Evolutionary conservation across 176 grass and related monocot species (phyloP).

Genomic region (Ensete ventricosum): DNA sequence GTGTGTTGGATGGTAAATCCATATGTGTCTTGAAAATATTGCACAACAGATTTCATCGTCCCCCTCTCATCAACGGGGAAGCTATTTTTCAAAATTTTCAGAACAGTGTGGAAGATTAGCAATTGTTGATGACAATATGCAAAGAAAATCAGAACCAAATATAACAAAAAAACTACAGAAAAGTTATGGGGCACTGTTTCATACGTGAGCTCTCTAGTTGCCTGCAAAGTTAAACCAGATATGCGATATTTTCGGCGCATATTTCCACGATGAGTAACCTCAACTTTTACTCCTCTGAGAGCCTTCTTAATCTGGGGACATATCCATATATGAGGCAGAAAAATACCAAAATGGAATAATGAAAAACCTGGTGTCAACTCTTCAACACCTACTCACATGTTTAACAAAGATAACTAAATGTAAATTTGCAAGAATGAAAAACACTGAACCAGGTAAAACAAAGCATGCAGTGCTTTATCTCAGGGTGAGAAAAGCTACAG

Average conservation of each 20-base stretch:
- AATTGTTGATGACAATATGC: slow-evolving; percentile 4
- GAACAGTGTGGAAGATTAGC: neutral
- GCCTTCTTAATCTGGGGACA: slow-evolving; percentile 82
- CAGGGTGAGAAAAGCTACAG: too few relatives aligned
- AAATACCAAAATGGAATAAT: neutral
- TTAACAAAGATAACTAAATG: too few relatives aligned
- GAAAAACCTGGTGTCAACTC: too few relatives aligned
- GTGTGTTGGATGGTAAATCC: slow-evolving; percentile 19
- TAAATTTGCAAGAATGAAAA: too few relatives aligned
- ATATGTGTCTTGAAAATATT: slow-evolving; percentile 56
- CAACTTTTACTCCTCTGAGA: slow-evolving; percentile 77
- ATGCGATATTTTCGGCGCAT: slow-evolving; percentile 83
- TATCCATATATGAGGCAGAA: neutral
- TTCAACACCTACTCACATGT: too few relatives aligned
- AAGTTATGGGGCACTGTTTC: slow-evolving; percentile 4
- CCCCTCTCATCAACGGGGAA: slow-evolving; percentile 72
- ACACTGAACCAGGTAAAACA: too few relatives aligned
- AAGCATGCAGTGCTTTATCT: too few relatives aligned
- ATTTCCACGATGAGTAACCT: slow-evolving; percentile 92
- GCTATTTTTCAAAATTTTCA: slow-evolving; percentile 26
- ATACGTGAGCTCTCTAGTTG: slow-evolving; percentile 76
- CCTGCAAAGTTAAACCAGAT: slow-evolving; percentile 62
- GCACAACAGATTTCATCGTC: slow-evolving; percentile 29
- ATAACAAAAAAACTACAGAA: neutral
- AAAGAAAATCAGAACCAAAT: neutral